phyloP scores from a whole-genome alignment of 2,329 filamentous ascomycete genomes.

The Dactylella cylindrospora region DNA sequence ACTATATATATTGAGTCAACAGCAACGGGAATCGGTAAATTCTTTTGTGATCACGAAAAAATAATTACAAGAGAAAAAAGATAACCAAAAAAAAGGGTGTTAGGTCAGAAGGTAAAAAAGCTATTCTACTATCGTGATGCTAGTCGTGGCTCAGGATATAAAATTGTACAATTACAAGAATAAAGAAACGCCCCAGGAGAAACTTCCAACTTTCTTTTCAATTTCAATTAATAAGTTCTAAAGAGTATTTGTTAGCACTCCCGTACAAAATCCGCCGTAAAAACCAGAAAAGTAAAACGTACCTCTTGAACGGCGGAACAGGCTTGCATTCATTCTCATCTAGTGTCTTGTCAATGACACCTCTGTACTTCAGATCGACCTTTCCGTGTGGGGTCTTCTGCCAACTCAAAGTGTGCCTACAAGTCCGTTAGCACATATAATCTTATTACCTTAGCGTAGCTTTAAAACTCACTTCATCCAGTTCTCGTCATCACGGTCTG shows the following conservation, averaged over 20 bases:
- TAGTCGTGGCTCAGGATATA: background rate
- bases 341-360: conserved; percentile 77
- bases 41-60: background rate
- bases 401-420: conserved; percentile 92
- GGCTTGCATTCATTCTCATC: conserved; percentile 96
- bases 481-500: conserved; percentile 88
- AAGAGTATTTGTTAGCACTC: background rate
- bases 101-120: background rate
- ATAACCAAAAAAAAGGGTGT: background rate
- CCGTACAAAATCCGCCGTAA: too few species aligned
- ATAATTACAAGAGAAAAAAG: conserved; percentile 21
- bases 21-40: background rate
- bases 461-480: conserved; percentile 67
- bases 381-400: conserved; percentile 89
- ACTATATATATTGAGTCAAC: too few species aligned
- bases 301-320: conserved; percentile 94
- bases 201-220: too few species aligned
- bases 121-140: conserved; percentile 13
- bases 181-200: too few species aligned
- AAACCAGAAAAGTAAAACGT: conserved; percentile 49
- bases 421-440: conserved; percentile 35
- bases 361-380: conserved; percentile 82
- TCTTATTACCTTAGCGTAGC: too few species aligned
- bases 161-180: too few species aligned
- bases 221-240: conserved; percentile 37